A percentile compares a stretch with the other conserved stretches of the same genome.
These are phyloP conservation scores for Backusella sp. DNA, from an alignment of 192 early-diverging fungal species.

Conservation along the genomic window DNA sequence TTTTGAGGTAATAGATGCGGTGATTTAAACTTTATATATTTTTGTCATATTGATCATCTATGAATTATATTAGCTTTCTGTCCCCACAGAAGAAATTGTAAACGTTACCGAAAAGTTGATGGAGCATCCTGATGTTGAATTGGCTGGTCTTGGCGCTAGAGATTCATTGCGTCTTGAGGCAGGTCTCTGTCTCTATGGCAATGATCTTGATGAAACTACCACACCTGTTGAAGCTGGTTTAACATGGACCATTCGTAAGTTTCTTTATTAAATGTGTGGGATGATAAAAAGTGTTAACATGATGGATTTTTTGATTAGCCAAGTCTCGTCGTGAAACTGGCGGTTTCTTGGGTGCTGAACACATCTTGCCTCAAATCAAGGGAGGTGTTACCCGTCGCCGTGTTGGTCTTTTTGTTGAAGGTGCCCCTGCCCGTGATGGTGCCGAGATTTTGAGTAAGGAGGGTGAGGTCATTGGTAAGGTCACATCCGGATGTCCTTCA, in stretches of 20 bases:
- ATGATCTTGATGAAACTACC: constrained; percentile 90
- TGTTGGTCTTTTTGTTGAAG: constrained; percentile 88
- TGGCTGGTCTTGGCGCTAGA: constrained; percentile 94
- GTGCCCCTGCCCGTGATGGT: constrained; percentile 87
- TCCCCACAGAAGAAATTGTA: constrained; percentile 71
- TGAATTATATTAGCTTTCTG: constrained; percentile 70
- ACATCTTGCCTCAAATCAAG: constrained; percentile 86
- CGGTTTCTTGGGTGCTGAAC: constrained; percentile 87
- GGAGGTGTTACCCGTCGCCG: constrained; percentile 77
- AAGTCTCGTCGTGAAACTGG: constrained; percentile 87
- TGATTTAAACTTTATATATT: background rate
- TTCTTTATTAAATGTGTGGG: background rate
- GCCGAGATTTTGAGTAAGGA: constrained; percentile 65
- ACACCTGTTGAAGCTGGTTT: constrained; percentile 93
- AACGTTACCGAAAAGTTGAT: constrained; percentile 68
- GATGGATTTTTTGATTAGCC: constrained; percentile 29
- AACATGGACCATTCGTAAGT: constrained; percentile 89
- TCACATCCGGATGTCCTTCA: constrained; percentile 91
- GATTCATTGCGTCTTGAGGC: constrained; percentile 96
- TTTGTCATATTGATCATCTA: background rate
- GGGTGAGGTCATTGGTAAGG: constrained; percentile 70
- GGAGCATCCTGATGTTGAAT: constrained; percentile 69
- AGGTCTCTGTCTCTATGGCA: constrained; percentile 95
- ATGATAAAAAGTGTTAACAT: background rate
- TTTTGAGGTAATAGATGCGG: constrained; percentile 69